These are phyloP conservation scores for Amauroascus niger DNA, from an alignment of 2,329 filamentous ascomycete species.

Conservation along the genomic window DNA sequence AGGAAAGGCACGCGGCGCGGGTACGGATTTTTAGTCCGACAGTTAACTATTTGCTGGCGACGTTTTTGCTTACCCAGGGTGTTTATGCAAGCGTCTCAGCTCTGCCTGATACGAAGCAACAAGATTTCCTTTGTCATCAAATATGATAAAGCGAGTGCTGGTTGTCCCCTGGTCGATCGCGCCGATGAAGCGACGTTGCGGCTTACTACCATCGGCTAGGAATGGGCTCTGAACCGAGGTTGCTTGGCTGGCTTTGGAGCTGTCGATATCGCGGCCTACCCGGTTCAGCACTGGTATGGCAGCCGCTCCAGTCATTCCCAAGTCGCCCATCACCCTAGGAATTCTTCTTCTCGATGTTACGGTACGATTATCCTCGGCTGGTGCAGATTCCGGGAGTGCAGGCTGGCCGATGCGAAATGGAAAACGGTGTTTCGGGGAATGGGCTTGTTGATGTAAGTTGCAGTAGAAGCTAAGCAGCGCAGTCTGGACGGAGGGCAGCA, in stretches of 20 bases:
- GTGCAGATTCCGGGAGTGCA: not conserved
- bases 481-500: constrained; percentile 11
- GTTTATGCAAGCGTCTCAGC: constrained; percentile 73
- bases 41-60: not conserved
- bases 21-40: not conserved
- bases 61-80: constrained; percentile 59
- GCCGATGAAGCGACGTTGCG: constrained; percentile 55
- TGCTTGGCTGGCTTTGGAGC: not conserved
- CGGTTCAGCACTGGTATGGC: not conserved
- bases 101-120: constrained; percentile 79
- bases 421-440: constrained; percentile 1
- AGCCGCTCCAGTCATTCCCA: constrained; percentile 7
- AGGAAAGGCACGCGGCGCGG: no score
- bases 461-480: not conserved
- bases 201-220: not conserved
- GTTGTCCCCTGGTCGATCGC: constrained; percentile 89
- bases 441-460: not conserved
- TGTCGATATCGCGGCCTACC: not conserved
- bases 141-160: constrained; percentile 81
- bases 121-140: constrained; percentile 67
- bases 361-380: not conserved
- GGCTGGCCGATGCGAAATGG: not conserved
- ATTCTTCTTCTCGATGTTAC: not conserved
- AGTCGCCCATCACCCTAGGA: constrained; percentile 2
- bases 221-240: not conserved